A percentile compares a stretch with the other conserved stretches of the same genome.
Evolutionary conservation across 371 early-diverging fungal genomes (phyloP).

Genomic region (Zancudomyces culisetae): DNA sequence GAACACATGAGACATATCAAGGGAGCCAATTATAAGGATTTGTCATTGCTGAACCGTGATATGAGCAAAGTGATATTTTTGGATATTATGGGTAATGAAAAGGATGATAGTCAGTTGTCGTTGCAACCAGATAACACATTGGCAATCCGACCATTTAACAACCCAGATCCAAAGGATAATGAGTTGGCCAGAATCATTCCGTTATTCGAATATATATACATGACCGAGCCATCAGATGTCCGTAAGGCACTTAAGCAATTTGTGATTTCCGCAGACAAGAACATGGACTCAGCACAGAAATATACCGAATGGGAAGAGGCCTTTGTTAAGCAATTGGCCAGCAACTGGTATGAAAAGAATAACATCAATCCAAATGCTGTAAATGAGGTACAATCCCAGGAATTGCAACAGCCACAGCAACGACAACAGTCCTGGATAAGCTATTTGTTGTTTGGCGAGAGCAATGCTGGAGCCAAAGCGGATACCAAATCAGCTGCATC

Average conservation of each 20-base stretch:
- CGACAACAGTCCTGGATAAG: conserved; percentile 17
- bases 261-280: conserved; percentile 17
- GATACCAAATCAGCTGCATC: conserved; percentile 13
- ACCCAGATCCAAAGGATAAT: conserved; percentile 58
- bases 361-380: conserved; percentile 25
- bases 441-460: conserved; percentile 18
- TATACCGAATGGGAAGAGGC: conserved; percentile 50
- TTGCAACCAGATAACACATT: conserved; percentile 86
- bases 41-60: conserved; percentile 82
- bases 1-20: conserved; percentile 71
- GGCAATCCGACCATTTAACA: conserved; percentile 64
- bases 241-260: conserved; percentile 45
- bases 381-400: neutral
- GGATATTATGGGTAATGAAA: conserved; percentile 78
- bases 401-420: conserved; percentile 3
- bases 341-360: conserved; percentile 55
- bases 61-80: conserved; percentile 76
- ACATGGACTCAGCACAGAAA: conserved; percentile 42
- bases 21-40: conserved; percentile 46
- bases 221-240: conserved; percentile 57
- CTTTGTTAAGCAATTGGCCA: conserved; percentile 34
- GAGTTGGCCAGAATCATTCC: conserved; percentile 69
- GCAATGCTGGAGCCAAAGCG: conserved; percentile 21
- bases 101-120: conserved; percentile 49
- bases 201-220: conserved; percentile 65